Base-by-base conservation (phyloP, 805 yeast genomes). In the Barnettozyma vustinii region DNA sequence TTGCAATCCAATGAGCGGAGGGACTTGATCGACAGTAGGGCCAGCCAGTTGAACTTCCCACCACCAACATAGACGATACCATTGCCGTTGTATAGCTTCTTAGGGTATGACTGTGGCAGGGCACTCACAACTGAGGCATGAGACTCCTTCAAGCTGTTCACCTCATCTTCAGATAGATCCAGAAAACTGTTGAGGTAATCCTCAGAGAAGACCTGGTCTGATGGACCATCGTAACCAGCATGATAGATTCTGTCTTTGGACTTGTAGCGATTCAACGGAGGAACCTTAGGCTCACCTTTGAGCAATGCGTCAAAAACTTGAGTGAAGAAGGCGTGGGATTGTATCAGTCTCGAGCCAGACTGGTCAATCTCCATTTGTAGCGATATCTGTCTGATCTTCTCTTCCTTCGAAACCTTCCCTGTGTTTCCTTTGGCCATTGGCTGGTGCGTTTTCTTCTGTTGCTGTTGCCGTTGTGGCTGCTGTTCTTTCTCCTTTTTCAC, bases 1-100 rank as follows among this genome's bases (percentile, higher is more conserved):
- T 58, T 74, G 69, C 50, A 67, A 1, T 83, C 84, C 16, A 72
- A 52, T 9, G 73, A 69, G 52, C 86, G 63, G 46, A 80, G 62
- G 18, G 76, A 65, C 47, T 72, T 74, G 48, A 77, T 71, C 1
- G 79, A 75, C 16, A 79, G 61, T 35, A 80, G 58, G 1, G 83
- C 74, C 44, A 80, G 59, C 79, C 83, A 76, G 53, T 75, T 76
- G 61, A 74, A 77, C 47, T 72, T 72, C 8, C 83, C 84, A 36
- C 86, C 86, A 9, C 83, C 86, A 40, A 80, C 83, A 53, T 73
- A 80, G 1, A 81, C 87, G 18, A 80, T 76, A 27, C 87, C 87
- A 58, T 77, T 69, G 1, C 82, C 78, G 5, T 63, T 59, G 58
- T 77, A 80, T 10, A 79, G 53, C 5, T 68, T 64, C 42, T 70